Conservation (phyloP, 2,329 filamentous ascomycete species). For the Xylariaceae sp. region DNA sequence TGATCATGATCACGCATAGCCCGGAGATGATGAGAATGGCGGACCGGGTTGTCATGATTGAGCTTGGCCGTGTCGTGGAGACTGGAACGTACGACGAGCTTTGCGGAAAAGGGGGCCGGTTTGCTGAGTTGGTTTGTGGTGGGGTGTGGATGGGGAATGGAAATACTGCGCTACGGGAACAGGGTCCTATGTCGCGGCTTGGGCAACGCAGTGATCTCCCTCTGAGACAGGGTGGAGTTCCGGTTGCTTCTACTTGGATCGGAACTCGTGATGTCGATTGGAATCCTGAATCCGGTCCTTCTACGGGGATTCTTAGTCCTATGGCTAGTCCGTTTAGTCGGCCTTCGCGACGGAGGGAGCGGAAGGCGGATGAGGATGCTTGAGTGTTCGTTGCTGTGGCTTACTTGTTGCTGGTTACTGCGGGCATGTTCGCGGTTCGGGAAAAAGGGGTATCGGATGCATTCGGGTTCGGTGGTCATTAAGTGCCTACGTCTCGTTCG, state of each 20-base stretch:
- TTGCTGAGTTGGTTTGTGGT: slow-evolving; percentile 41
- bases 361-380: slow-evolving; percentile 14
- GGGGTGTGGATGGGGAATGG: slow-evolving; percentile 22
- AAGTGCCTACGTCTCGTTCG: no score
- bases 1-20: slow-evolving; percentile 79
- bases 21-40: slow-evolving; percentile 82
- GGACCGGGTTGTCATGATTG: slow-evolving; percentile 67
- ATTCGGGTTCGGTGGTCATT: no score
- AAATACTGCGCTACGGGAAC: background rate
- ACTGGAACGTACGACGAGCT: slow-evolving; percentile 63
- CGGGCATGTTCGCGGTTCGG: no score
- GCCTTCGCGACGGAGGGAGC: slow-evolving; percentile 24
- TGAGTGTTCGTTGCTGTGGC: background rate
- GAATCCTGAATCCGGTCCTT: slow-evolving; percentile 22
- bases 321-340: slow-evolving; percentile 27
- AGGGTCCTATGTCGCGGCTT: background rate
- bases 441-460: no score
- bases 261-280: slow-evolving; percentile 22
- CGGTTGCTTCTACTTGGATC: slow-evolving; percentile 22
- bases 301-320: slow-evolving; percentile 28
- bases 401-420: background rate
- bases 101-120: slow-evolving; percentile 40
- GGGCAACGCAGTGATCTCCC: slow-evolving; percentile 18
- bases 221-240: slow-evolving; percentile 10
- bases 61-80: slow-evolving; percentile 63